phyloP scores from a whole-genome alignment of 163 green algal species.

The Chlamydomonas reinhardtii region DNA sequence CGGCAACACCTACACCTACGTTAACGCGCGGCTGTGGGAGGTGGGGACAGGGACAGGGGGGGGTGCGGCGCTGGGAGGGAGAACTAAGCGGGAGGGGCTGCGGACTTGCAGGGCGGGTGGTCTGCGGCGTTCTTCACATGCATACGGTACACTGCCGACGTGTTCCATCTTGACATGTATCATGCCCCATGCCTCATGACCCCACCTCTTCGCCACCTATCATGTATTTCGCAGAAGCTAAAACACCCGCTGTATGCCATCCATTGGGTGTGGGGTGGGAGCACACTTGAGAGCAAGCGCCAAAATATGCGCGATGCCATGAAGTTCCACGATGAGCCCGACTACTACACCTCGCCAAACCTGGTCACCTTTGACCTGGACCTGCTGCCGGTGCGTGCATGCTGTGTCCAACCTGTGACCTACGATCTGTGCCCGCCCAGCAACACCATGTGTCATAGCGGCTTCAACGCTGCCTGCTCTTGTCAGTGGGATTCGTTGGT shows the following conservation, averaged over 20 bases:
- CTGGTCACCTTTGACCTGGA: slow-evolving; percentile 33
- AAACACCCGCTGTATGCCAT: slow-evolving; percentile 41
- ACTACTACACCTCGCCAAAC: slow-evolving; percentile 17
- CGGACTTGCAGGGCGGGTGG: too few relatives aligned
- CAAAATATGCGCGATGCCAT: slow-evolving; percentile 57
- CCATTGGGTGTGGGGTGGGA: slow-evolving; percentile 58
- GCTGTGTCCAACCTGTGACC: too few relatives aligned
- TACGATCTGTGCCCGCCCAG: too few relatives aligned
- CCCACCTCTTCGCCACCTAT: background rate
- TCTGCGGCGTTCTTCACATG: too few relatives aligned
- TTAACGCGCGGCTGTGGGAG: slow-evolving; percentile 40
- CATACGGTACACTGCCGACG: too few relatives aligned
- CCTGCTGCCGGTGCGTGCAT: slow-evolving; percentile 11
- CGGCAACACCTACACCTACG: slow-evolving; percentile 61
- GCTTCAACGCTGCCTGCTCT: too few relatives aligned
- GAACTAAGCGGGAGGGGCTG: too few relatives aligned
- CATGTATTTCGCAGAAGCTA: slow-evolving; percentile 34
- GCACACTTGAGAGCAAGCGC: slow-evolving; percentile 46
- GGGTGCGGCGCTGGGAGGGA: too few relatives aligned
- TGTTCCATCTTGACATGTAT: too few relatives aligned
- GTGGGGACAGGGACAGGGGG: background rate
- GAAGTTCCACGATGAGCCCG: slow-evolving; percentile 50
- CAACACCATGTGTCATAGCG: too few relatives aligned
- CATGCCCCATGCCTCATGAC: too few relatives aligned
- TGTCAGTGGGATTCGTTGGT: too few relatives aligned